Conservation (phyloP, 2,329 filamentous ascomycete genomes). For the Helminthosporium solani region DNA sequence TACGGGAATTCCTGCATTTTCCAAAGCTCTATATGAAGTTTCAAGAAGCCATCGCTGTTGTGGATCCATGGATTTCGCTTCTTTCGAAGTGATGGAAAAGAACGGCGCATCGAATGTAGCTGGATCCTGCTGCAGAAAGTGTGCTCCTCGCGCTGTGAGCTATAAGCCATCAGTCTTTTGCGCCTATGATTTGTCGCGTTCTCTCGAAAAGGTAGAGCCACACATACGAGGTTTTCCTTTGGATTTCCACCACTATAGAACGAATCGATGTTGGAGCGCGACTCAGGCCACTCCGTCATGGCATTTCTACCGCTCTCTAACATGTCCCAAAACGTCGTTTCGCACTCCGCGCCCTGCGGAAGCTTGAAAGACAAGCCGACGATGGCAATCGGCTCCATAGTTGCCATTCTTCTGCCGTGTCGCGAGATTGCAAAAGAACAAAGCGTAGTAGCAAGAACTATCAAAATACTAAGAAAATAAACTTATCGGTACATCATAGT, state of each 20-base stretch:
- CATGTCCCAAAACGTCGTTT: slow-evolving; percentile 11
- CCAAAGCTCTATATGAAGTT: slow-evolving; percentile 28
- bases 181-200: not conserved
- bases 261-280: slow-evolving; percentile 10
- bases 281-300: slow-evolving; percentile 8
- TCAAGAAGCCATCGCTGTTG: slow-evolving; percentile 29
- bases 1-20: slow-evolving; percentile 25
- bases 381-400: slow-evolving; percentile 15
- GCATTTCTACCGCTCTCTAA: slow-evolving; percentile 4
- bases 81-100: slow-evolving; percentile 19
- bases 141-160: slow-evolving; percentile 13
- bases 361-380: slow-evolving; percentile 12
- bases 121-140: slow-evolving; percentile 22
- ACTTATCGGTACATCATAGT: too few species aligned
- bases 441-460: too few species aligned
- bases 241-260: slow-evolving; percentile 11
- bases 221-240: slow-evolving; percentile 1
- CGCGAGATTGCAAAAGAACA: too few species aligned
- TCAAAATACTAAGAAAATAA: too few species aligned
- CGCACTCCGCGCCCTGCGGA: slow-evolving; percentile 5
- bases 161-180: too few species aligned
- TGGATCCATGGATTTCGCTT: slow-evolving; percentile 29
- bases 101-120: slow-evolving; percentile 25
- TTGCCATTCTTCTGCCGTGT: too few species aligned
- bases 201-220: not conserved